Base-by-base conservation (phyloP, 352 stramenopile genomes). In the Pythium aquatile region DNA sequence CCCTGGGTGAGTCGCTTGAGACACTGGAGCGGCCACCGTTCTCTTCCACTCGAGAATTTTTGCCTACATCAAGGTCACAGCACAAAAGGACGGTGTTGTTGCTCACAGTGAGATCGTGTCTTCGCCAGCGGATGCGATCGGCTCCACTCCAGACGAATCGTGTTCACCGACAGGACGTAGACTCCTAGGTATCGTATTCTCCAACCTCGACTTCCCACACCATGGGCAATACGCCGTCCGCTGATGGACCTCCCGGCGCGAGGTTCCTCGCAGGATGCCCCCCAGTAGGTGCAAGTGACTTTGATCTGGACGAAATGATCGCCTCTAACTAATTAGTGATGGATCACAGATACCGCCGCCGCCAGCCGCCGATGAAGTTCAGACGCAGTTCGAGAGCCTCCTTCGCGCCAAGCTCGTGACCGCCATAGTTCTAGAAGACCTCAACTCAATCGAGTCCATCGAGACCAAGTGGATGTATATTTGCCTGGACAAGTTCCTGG, bases 391-490 rank as follows among this genome's bases (percentile, higher is more conserved):
- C 49, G 63, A 84, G 26, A 72, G 75, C n/a, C 46, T 92, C 0
- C 47, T 92, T 13, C 54, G 61, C 24, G 51, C 52, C 10, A 78
- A 74, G 17, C 48, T 61, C 8, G 66, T 79, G 13, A 39, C 77
- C 0, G 5, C 57, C 0, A 56, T 69, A 17, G 61, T 86, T 17
- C 48, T 68, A 0, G 71, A 81, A 2, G 79, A 92, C 35, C 47
- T 92, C 4, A 73, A 66, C 33, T 20, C 58, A 2, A 58, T 81
- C 11, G 81, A 90, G 55, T 72, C 76, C 0, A 68, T 75, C 24
- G 72, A 81, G 47, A 81, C 75, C 28, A 90, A 92, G 75, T 92
- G 83, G 83, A 76, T 82, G 54, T 88, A 88, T 64, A 56, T 76
- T n/a, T 87, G 81, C 63, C 55, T 92, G 74, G 80, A 72, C 59